phyloP scores from a whole-genome alignment of 139 green algal genomes.

The Chloropicon primus region DNA sequence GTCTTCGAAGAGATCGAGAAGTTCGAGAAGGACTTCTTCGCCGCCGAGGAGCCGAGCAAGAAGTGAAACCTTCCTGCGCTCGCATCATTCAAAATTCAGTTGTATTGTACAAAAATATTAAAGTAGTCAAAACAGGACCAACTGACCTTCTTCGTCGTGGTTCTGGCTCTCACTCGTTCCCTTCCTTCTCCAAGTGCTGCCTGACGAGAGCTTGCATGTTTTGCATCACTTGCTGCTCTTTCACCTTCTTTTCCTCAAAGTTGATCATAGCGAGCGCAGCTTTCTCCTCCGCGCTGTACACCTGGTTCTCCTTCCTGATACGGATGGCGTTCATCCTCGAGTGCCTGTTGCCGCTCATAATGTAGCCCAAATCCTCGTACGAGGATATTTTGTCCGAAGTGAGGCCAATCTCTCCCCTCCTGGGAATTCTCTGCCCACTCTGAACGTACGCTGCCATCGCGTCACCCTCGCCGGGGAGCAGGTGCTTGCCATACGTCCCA shows the following conservation, averaged over 20 bases:
- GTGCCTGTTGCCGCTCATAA: slow-evolving; percentile 89
- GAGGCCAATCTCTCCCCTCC: slow-evolving; percentile 87
- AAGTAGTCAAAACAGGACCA: too few relatives aligned
- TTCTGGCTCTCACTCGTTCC: neutral
- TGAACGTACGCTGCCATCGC: slow-evolving; percentile 87
- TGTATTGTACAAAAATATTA: too few relatives aligned
- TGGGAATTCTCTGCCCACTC: slow-evolving; percentile 85
- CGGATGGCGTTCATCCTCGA: slow-evolving; percentile 94
- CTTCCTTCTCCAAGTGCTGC: neutral
- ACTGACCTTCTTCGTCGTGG: too few relatives aligned
- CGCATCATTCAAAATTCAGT: neutral
- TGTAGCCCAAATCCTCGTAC: slow-evolving; percentile 87
- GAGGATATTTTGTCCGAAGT: slow-evolving; percentile 67
- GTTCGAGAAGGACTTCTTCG: neutral
- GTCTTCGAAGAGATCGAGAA: neutral
- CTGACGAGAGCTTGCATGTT: slow-evolving; percentile 69
- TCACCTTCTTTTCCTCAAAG: slow-evolving; percentile 89
- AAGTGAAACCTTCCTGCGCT: neutral
- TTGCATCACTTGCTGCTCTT: slow-evolving; percentile 78
- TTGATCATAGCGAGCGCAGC: slow-evolving; percentile 95
- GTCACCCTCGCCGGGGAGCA: slow-evolving; percentile 35
- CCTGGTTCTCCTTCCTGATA: slow-evolving; percentile 79
- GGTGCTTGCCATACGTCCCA: slow-evolving; percentile 3
- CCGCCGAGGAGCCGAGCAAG: neutral
- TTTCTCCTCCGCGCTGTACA: slow-evolving; percentile 97